Conservation (phyloP, 805 yeast genomes). For the Barnettozyma sucrosica region DNA sequence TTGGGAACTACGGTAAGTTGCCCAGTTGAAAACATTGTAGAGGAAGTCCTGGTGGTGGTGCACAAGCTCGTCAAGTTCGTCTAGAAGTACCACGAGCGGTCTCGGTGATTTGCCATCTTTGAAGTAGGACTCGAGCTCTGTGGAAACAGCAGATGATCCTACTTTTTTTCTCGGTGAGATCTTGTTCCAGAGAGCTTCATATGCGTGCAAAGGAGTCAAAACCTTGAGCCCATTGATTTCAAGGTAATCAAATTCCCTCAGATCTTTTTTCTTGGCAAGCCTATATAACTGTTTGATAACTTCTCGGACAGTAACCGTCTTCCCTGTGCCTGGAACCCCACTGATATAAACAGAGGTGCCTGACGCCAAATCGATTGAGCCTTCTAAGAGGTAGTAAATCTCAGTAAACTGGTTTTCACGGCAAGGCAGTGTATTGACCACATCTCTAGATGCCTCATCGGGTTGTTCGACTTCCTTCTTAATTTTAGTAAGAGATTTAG, state of each 20-base stretch:
- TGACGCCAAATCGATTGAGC: slow-evolving; percentile 59
- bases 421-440: slow-evolving; percentile 55
- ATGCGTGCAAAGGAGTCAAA: slow-evolving; percentile 72
- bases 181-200: slow-evolving; percentile 77
- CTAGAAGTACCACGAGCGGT: slow-evolving; percentile 67
- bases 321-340: slow-evolving; percentile 98
- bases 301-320: slow-evolving; percentile 88
- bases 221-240: slow-evolving; percentile 92
- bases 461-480: slow-evolving; percentile 23
- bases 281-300: slow-evolving; percentile 64
- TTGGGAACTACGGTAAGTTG: slow-evolving; percentile 72
- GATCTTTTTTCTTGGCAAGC: slow-evolving; percentile 32
- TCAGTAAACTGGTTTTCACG: slow-evolving; percentile 77
- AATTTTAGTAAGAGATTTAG: slow-evolving; percentile 12
- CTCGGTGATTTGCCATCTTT: slow-evolving; percentile 25
- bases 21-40: slow-evolving; percentile 98
- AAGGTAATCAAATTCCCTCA: slow-evolving; percentile 56
- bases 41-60: slow-evolving; percentile 77
- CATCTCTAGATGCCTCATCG: slow-evolving; percentile 28
- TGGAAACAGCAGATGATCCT: slow-evolving; percentile 46
- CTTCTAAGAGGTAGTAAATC: slow-evolving; percentile 61
- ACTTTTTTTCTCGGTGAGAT: slow-evolving; percentile 50
- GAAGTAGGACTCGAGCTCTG: slow-evolving; percentile 65
- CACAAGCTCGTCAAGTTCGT: slow-evolving; percentile 90
- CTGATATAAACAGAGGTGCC: slow-evolving; percentile 88